Evolutionary conservation across 805 yeast genomes (phyloP).

Genomic region (Myxozyma nipponensis): DNA sequence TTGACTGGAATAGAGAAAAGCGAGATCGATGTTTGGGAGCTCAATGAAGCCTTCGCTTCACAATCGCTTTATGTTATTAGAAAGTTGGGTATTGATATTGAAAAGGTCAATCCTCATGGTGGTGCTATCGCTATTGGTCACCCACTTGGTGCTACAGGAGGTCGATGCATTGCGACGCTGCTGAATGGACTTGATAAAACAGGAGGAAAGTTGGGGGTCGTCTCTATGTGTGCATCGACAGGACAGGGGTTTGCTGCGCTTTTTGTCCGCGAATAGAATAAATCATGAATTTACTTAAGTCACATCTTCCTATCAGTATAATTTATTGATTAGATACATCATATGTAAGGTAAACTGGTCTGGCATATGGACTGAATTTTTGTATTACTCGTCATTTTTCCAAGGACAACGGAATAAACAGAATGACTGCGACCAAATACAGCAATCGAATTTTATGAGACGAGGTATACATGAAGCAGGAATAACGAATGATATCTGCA

Average conservation of each 20-base stretch:
- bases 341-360: no score
- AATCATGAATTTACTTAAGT: no score
- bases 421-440: no score
- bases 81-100: constrained; percentile 54
- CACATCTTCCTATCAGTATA: no score
- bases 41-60: constrained; percentile 87
- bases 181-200: constrained; percentile 37
- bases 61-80: constrained; percentile 81
- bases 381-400: no score
- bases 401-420: no score
- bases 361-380: no score
- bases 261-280: constrained; percentile 15
- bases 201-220: constrained; percentile 38
- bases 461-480: no score
- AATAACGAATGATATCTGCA: no score
- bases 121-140: constrained; percentile 94
- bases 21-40: constrained; percentile 74
- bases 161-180: constrained; percentile 41
- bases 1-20: constrained; percentile 59
- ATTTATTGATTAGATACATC: no score
- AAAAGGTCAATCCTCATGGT: constrained; percentile 79
- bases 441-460: no score
- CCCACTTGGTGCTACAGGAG: constrained; percentile 71
- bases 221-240: constrained; percentile 39
- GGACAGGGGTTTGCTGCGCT: constrained; percentile 22